Base-by-base conservation (phyloP, 768 basidiomycete genomes). In the Lactarius quietus region DNA sequence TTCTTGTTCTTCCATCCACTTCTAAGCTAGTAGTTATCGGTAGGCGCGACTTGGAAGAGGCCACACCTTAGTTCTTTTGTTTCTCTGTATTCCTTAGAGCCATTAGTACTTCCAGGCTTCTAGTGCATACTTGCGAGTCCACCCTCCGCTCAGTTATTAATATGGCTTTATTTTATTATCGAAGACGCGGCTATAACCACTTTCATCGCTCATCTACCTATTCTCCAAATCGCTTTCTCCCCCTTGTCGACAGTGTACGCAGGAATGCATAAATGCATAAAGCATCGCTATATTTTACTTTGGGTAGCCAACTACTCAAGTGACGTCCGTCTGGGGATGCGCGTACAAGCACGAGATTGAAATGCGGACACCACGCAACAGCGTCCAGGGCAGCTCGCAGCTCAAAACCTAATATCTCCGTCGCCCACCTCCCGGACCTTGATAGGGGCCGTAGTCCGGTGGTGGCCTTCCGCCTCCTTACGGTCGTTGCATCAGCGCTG, bases 371-470 rank as follows among this genome's bases (percentile, higher is more conserved):
- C n/a, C 54, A 17, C 29, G 17, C 31, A 51, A 36, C 33, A 57
- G 20, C 14, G 38, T 53, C 36, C 29, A 18, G n/a, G 41, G 48
- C 48, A 14, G 33, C 10, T 51, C 43, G 17, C 35, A 35, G 36
- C 7, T 59, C 51, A 61, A 18, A n/a, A 35, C 57, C 52, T 59
- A 68, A 43, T 60, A 68, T 23, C 69, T 63, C 48, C 69, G 67
- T 53, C 69, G 54, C 20, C 63, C 62, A 35, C 67, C 67, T 63
- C 78, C 79, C 1, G 90, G 92, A n/a, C 90, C 90, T 73, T 88
- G 87, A 70, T 93, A 93, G 20, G 92, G 92, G 10, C 91, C 86
- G 69, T 93, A 93, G 77, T 93, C 91, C 45, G 91, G 92, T 23
- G 92, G 90, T 31, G 91, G 91, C 36, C 91, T 83, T 17, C 86